Conservation (phyloP, 441 rosid genomes). For the Eruca vesicaria region DNA sequence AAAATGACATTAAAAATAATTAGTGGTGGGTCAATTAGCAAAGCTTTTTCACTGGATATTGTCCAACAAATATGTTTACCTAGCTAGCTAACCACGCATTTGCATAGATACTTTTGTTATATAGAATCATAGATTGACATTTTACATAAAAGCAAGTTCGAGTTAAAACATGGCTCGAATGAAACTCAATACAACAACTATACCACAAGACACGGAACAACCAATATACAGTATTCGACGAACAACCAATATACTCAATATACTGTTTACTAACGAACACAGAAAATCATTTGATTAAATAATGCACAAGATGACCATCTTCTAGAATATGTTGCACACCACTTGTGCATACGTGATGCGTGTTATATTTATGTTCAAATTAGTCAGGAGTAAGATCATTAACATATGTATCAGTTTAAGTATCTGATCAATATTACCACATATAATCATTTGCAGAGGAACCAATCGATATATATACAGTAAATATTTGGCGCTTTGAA, state of each 20-base stretch:
- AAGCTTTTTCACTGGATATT: conserved; percentile 16
- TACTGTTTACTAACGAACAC: too few species aligned
- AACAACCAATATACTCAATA: too few species aligned
- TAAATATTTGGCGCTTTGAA: too few species aligned
- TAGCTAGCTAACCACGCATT: not conserved
- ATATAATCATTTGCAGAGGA: too few species aligned
- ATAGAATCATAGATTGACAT: not conserved
- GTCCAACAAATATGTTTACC: not conserved
- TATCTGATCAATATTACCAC: too few species aligned
- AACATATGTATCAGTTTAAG: too few species aligned
- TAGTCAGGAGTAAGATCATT: too few species aligned
- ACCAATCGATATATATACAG: too few species aligned
- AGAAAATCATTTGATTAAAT: not conserved
- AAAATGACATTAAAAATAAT: not conserved
- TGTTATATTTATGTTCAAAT: not conserved
- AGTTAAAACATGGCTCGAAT: not conserved
- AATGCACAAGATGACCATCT: conserved; percentile 26
- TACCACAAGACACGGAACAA: conserved; percentile 2
- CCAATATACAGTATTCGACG: not conserved
- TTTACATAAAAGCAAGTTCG: not conserved
- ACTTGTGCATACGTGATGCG: not conserved
- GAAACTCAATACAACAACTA: not conserved
- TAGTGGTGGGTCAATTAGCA: conserved; percentile 19
- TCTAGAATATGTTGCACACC: not conserved
- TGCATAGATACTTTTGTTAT: not conserved